Percentiles rank a stretch among this genome's conserved stretches.
These are phyloP conservation scores for Stygiomarasmius scandens DNA, from an alignment of 1,284 basidiomycete genomes.

Conservation along the genomic window DNA sequence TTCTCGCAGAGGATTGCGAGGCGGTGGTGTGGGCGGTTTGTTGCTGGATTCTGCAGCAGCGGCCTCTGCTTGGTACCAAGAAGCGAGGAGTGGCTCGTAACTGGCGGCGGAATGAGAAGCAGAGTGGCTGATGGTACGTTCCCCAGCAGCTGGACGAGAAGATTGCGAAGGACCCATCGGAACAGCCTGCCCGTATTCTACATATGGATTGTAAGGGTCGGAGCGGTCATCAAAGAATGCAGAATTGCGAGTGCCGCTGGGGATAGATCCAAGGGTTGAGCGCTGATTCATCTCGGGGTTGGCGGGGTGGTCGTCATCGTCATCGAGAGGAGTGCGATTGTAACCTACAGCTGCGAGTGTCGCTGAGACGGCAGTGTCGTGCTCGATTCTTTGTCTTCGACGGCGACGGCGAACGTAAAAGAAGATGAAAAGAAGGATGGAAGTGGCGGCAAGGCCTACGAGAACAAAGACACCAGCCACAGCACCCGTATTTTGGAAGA, in stretches of 20 bases:
- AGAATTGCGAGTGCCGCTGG: conserved; percentile 31
- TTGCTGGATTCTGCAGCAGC: conserved; percentile 21
- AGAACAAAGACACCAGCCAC: conserved; percentile 79
- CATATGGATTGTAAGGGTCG: conserved; percentile 57
- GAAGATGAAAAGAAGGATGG: conserved; percentile 69
- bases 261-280: conserved; percentile 18
- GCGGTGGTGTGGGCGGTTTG: conserved; percentile 40
- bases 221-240: conserved; percentile 36
- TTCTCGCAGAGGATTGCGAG: conserved; percentile 44
- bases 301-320: conserved; percentile 53
- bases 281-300: conserved; percentile 33
- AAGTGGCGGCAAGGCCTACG: conserved; percentile 70
- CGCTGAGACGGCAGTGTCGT: conserved; percentile 68
- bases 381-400: conserved; percentile 58
- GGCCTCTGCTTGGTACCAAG: conserved; percentile 30
- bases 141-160: conserved; percentile 49
- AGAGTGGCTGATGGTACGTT: conserved; percentile 41
- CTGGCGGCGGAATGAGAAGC: conserved; percentile 55
- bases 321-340: conserved; percentile 66
- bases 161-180: conserved; percentile 27
- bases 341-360: conserved; percentile 68
- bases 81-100: conserved; percentile 63
- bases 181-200: conserved; percentile 40
- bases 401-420: conserved; percentile 70
- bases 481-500: conserved; percentile 75